Base-by-base conservation (phyloP, 495 filamentous ascomycete species). In the Tuber magnatum region DNA sequence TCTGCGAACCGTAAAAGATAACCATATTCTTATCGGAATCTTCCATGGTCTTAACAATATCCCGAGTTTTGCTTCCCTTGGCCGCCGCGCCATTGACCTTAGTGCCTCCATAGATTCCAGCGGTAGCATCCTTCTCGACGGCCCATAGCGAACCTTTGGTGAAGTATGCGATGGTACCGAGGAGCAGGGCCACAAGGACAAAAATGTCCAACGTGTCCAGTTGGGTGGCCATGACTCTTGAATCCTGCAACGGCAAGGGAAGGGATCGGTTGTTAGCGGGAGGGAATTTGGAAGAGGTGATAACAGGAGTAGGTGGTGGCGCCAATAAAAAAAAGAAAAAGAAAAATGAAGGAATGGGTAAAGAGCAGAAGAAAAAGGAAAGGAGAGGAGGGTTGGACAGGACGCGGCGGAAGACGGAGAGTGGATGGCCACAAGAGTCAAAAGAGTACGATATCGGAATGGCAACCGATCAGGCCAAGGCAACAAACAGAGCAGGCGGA, bases 1-100 rank as follows among this genome's bases (percentile, higher is more conserved):
- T 99, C 84, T 99, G 95, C 70, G 95, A 98, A 71, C 94, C 95
- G 81, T 97, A 99, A 86, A 99, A 97, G 76, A 98, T 92, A 73
- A 99, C 91, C 85, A 94, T 97, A 84, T 99, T 97, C 86, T 98
- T 98, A 83, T 91, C 91, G 4, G 88, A 91, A 85, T 97, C 93
- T 46, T 97, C 92, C 92, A 99, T 92, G 86, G 94, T 97, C 86
- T 97, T 92, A 40, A 97, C 76, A 74, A 99, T 93, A 84, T 98
- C 92, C 78, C 94, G 87, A 70, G 94, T 93, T 86, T 93, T 94
- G 74, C 91, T 93, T n/a, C 90, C 88, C 84, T 93, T 96, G 73
- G 86, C 86, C 74, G 86, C 86, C 75, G 80, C 82, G 78, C 90
- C 91, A 84, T 93, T 94, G 24, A 75, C 46, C 56, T 77, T 78